Base-by-base conservation (phyloP, 352 stramenopile species). In the Phytopythium sindhum region DNA sequence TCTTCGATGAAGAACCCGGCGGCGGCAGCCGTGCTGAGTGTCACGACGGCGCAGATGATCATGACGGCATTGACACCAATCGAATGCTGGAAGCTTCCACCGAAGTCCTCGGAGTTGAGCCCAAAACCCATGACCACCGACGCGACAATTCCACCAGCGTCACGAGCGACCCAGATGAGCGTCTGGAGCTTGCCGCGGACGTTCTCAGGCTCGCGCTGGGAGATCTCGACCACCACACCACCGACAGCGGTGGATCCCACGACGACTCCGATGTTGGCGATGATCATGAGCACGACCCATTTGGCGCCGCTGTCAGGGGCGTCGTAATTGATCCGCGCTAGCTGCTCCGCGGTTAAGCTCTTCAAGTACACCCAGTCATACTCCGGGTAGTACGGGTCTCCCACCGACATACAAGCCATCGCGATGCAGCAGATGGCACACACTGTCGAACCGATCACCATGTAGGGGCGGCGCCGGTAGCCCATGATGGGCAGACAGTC, bases 391-490 rank as follows among this genome's bases (percentile, higher is more conserved):
- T 75, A 92, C 45, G 83, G 86, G 37, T 69, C 54, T 10, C 64
- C 77, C 51, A 84, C 69, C 1, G 73, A 31, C 11, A 77, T 67
- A 9, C 73, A 74, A 12, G 82, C 70, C 15, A 94, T 65, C n/a
- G 77, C 44, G 11, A 90, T 52, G 31, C 90, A 61, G 73, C 85
- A 87, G 4, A 60, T 63, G 0, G 68, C 74, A 65, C 80, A 89
- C 15, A 90, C 26, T 4, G 75, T 6, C 79, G 80, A 88, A 14
- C 81, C 81, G 8, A 93, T 26, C 17, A 89, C 64, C 79, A 93
- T 93, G 54, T 84, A 93, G n/a, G 79, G 68, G 33, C 81, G 79
- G 11, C 81, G 75, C 11, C 84, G 75, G 57, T 73, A 90, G 9
- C 73, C 74, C 56, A 65, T 80, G 24, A 91, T 80, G 1, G 81